phyloP scores from a whole-genome alignment of 139 green algal species.

The Diplosphaera chodatii region DNA sequence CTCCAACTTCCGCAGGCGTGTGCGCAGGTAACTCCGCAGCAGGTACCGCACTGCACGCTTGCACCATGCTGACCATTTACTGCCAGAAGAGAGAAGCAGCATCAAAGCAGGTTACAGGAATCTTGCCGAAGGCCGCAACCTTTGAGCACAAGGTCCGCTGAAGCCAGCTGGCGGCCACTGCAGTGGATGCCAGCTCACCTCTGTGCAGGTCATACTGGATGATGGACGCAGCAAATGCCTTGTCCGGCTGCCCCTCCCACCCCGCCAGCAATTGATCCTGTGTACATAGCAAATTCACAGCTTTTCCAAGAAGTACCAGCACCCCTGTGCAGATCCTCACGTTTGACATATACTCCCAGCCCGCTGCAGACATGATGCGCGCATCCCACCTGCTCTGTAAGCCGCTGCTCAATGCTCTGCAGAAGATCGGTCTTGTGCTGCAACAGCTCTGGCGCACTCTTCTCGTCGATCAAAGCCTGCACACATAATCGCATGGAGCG shows the following conservation, averaged over 20 bases:
- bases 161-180: no score
- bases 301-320: no score
- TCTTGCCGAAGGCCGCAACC: no score
- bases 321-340: no score
- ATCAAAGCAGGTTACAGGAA: no score
- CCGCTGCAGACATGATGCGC: no score
- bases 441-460: constrained; percentile 38
- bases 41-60: constrained; percentile 29
- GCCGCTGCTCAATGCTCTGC: constrained; percentile 1
- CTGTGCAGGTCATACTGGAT: neutral
- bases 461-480: constrained; percentile 37
- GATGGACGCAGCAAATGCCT: neutral
- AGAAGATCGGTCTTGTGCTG: constrained; percentile 36
- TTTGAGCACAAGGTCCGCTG: no score
- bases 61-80: no score
- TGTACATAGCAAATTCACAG: no score
- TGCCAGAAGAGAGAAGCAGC: no score
- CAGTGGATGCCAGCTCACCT: neutral
- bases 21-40: constrained; percentile 34
- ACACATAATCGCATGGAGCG: no score
- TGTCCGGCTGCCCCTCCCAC: neutral
- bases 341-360: no score
- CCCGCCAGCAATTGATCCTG: neutral
- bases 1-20: constrained; percentile 40
- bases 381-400: constrained; percentile 26